Conservation (phyloP, 345 rosid genomes). For the Alliaria petiolata region DNA sequence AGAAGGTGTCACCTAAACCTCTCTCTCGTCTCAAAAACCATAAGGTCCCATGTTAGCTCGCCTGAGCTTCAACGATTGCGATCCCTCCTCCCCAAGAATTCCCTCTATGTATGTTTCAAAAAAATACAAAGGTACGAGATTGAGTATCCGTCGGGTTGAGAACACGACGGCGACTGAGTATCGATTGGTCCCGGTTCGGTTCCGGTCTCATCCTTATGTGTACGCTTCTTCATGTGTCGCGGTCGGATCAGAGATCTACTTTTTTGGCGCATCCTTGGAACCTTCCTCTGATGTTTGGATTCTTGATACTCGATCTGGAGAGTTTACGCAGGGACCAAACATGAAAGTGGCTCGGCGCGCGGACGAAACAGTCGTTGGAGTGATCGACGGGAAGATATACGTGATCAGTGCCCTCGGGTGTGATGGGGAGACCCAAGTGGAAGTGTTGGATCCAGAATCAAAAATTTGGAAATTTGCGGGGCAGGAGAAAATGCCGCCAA, state of each 20-base stretch:
- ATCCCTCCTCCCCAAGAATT: slow-evolving; percentile 42
- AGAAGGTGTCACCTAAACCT: slow-evolving; percentile 46
- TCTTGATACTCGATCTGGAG: slow-evolving; percentile 58
- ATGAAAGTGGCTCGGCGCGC: slow-evolving; percentile 35
- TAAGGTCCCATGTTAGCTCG: slow-evolving; percentile 46
- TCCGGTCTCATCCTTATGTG: slow-evolving; percentile 35
- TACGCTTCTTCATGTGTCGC: slow-evolving; percentile 41
- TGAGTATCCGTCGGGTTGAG: neutral
- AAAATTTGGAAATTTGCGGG: slow-evolving; percentile 43
- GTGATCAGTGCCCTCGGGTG: slow-evolving; percentile 48
- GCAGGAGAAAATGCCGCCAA: slow-evolving; percentile 31
- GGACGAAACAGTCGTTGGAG: slow-evolving; percentile 42
- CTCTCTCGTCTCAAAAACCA: slow-evolving; percentile 48
- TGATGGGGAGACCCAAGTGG: slow-evolving; percentile 52
- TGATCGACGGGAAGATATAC: slow-evolving; percentile 45
- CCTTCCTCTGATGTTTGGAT: slow-evolving; percentile 54
- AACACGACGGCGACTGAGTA: neutral
- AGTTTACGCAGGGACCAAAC: slow-evolving; percentile 42
- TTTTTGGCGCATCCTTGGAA: slow-evolving; percentile 48
- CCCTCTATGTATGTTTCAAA: slow-evolving; percentile 41
- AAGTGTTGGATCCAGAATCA: slow-evolving; percentile 47
- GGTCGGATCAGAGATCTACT: slow-evolving; percentile 46
- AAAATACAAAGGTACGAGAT: too few relatives aligned
- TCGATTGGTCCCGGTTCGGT: slow-evolving; percentile 38
- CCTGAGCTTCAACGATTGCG: slow-evolving; percentile 51